phyloP scores from a whole-genome alignment of 177 flowering plant species.

The Vitis hybrid region DNA sequence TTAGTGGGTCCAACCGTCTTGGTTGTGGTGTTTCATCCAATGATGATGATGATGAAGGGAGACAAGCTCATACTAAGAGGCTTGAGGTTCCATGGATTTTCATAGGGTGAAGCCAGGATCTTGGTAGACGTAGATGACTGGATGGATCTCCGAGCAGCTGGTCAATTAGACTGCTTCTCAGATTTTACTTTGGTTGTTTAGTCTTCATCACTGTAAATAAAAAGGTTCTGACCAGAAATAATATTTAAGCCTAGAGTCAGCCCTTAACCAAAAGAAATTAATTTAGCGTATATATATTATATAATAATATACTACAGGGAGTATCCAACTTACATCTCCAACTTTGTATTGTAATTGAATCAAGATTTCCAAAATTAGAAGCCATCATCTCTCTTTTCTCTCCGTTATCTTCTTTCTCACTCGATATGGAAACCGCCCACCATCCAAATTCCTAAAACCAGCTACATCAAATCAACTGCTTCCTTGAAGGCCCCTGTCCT shows the following conservation, averaged over 20 bases:
- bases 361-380: slow-evolving; percentile 39
- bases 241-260: neutral
- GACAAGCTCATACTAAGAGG: slow-evolving; percentile 87
- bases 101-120: slow-evolving; percentile 82
- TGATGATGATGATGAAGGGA: slow-evolving; percentile 29
- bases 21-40: too few species aligned
- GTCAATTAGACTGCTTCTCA: slow-evolving; percentile 64
- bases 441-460: too few species aligned
- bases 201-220: too few species aligned
- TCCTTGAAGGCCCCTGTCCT: slow-evolving; percentile 10
- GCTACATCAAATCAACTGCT: too few species aligned
- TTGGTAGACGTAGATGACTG: slow-evolving; percentile 88
- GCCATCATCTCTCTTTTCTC: slow-evolving; percentile 18
- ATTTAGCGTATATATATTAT: neutral
- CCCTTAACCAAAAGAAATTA: slow-evolving; percentile 12
- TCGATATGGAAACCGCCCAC: too few species aligned
- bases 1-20: too few species aligned
- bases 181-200: slow-evolving; percentile 22
- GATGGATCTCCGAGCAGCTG: slow-evolving; percentile 75
- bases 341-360: slow-evolving; percentile 37
- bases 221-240: too few species aligned
- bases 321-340: slow-evolving; percentile 31
- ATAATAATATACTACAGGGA: slow-evolving; percentile 19
- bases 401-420: too few species aligned
- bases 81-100: slow-evolving; percentile 78